These are phyloP conservation scores for Batkoa obscura DNA, from an alignment of 371 early-diverging fungal genomes.

Conservation along the genomic window DNA sequence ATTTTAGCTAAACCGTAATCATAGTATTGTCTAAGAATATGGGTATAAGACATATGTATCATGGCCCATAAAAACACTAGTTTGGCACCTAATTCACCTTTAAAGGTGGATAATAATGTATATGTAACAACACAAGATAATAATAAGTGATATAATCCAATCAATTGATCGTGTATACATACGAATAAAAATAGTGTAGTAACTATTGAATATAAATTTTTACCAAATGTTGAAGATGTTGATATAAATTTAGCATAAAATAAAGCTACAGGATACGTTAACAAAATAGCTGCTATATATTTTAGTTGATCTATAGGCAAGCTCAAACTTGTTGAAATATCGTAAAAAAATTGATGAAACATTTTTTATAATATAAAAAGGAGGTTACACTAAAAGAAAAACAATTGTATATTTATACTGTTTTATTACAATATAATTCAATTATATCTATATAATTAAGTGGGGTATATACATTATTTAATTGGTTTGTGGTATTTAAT, in stretches of 20 bases:
- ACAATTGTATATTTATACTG: too few species aligned
- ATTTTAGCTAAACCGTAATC: constrained; percentile 27
- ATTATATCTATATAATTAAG: too few species aligned
- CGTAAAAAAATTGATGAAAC: background rate
- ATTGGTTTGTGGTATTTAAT: too few species aligned
- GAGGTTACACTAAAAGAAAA: too few species aligned
- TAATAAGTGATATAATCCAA: constrained; percentile 43
- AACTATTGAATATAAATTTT: constrained; percentile 51
- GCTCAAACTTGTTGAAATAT: constrained; percentile 3
- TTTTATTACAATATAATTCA: too few species aligned
- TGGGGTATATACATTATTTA: too few species aligned
- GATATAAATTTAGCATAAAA: constrained; percentile 23
- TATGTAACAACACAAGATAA: constrained; percentile 32
- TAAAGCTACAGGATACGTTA: constrained; percentile 16
- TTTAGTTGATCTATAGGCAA: constrained; percentile 19
- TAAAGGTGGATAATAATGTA: constrained; percentile 20
- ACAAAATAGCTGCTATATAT: constrained; percentile 14
- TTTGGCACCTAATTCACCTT: constrained; percentile 30
- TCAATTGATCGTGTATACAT: constrained; percentile 26
- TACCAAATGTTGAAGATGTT: constrained; percentile 17
- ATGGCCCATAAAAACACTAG: constrained; percentile 49
- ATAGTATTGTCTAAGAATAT: constrained; percentile 32
- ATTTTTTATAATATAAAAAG: background rate
- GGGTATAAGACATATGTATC: constrained; percentile 39
- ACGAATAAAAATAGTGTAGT: constrained; percentile 36